phyloP scores from a whole-genome alignment of 2,329 filamentous ascomycete genomes.

The Trematosphaeria pertusa region DNA sequence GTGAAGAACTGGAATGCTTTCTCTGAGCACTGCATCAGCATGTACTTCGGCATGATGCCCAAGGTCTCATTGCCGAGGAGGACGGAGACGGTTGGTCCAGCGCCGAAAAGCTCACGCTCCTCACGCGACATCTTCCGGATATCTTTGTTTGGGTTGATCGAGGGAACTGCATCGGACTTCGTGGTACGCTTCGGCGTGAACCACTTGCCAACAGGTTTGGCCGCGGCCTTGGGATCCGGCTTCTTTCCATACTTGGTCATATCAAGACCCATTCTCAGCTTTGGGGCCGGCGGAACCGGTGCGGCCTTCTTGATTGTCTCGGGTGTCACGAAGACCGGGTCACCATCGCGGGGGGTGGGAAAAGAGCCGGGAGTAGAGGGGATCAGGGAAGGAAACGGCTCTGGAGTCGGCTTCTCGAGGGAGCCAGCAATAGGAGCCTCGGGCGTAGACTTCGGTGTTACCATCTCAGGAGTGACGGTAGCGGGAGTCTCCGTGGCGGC shows the following conservation, averaged over 20 bases:
- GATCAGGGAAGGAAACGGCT: background rate
- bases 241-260: slow-evolving; percentile 30
- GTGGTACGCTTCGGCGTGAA: background rate
- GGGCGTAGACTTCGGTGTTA: background rate
- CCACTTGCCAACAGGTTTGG: background rate
- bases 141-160: slow-evolving; percentile 14
- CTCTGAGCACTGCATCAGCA: slow-evolving; percentile 36
- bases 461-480: background rate
- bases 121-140: slow-evolving; percentile 30
- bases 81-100: slow-evolving; percentile 29
- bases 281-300: slow-evolving; percentile 26
- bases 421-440: background rate
- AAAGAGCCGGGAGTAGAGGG: background rate
- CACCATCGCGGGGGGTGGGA: slow-evolving; percentile 5
- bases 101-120: slow-evolving; percentile 27
- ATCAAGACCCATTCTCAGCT: slow-evolving; percentile 29
- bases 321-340: slow-evolving; percentile 17
- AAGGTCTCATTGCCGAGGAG: slow-evolving; percentile 23
- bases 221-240: background rate
- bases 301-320: slow-evolving; percentile 26
- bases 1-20: slow-evolving; percentile 31
- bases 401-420: background rate
- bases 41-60: slow-evolving; percentile 27
- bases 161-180: slow-evolving; percentile 7
- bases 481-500: background rate